Evolutionary conservation across 768 basidiomycete species (phyloP), one percentile per base, ranked within the genome.

Genomic region (Amanita fuliginea): DNA sequence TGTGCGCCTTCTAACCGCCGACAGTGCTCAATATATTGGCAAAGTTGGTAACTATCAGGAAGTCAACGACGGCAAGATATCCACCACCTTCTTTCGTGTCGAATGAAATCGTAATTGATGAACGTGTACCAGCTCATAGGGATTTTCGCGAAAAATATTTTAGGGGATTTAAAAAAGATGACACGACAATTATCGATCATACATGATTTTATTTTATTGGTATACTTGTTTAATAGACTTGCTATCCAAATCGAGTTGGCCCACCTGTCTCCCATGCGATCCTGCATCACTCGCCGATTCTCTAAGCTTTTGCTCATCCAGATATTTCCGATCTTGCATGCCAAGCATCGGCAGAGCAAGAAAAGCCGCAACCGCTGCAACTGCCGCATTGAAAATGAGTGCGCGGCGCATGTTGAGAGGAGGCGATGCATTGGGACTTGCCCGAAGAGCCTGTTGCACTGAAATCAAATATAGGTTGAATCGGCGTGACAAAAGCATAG

Each of bases 21-120:
- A 24, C 33, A 3, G 45, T 45, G 4, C 33, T 53, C 33, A 46
- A 28, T 35, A 13, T n/a, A 14, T 32, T 43, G 19, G 55, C 37
- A 57, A n/a, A 95, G 92, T 72, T 99, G 14, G 87, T 98, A 47
- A 98, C 95, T 6, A 84, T 98, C 61, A 80, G 79, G 48, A 98
- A 95, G 64, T 69, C 62, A 2, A 73, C 75, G 6, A 50, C 64
- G 8, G 54, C 62, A 34, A 59, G 59, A 30, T 78, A 72, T 55
- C 65, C 72, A 1, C 73, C 74, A 0, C 85, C 86, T 3, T 65
- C 67, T 2, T 86, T 88, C 54, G 71, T 74, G 32, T 61, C 59
- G 7, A 59, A 60, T 21, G 53, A 54, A 0, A 49, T 33, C 47
- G n/a, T 43, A 8, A 51, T 32, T 13, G 54, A 16, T 0, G 58